Base-by-base conservation (phyloP, 1,139 yeast species). In the Pichia sp. region DNA sequence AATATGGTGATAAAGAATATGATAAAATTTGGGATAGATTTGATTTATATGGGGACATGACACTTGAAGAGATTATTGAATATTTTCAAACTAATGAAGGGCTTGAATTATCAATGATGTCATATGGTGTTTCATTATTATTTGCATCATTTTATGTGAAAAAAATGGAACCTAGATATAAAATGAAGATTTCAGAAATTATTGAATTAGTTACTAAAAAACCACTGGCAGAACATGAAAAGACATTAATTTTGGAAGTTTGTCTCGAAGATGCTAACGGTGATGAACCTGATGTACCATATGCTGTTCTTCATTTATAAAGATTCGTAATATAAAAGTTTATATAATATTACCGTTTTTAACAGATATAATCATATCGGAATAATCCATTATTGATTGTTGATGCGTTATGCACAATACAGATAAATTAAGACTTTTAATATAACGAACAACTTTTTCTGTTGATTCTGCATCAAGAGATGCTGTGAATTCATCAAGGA, bases 11-110 rank as follows among this genome's bases (percentile, higher is more conserved):
- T 46, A 84, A 80, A 61, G 71, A 70, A 46, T 83, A 85, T 56
- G 98, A 93, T 63, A 78, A 74, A 64, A 87, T 89, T 55, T 91
- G 99, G 99, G 96, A 88, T 57, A 76, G 97, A 61, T 89, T 89
- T 61, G 89, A 82, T 53, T 66, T 91, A 41, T 59, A 77, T 40
- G 94, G 91, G 40, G 81, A 89, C 56, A 68, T 86, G 44, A 86
- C 94, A 8, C 73, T 91, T 52, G 77, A 78, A 59, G 79, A 84
- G 50, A 69, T 91, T 46, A 65, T 93, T 48, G 85, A 82, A 49
- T 72, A 81, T 54, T 91, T 91, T 63, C 74, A 83, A 57, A 68
- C 79, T 45, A 72, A 86, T 38, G 95, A 91, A 63, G 95, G 94
- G 1, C 72, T 91, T 50, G 88, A 81, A 49, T 78, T 91, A 42